These are phyloP conservation scores for Leccinum barrowsii DNA, from an alignment of 768 basidiomycete species.

Conservation along the genomic window DNA sequence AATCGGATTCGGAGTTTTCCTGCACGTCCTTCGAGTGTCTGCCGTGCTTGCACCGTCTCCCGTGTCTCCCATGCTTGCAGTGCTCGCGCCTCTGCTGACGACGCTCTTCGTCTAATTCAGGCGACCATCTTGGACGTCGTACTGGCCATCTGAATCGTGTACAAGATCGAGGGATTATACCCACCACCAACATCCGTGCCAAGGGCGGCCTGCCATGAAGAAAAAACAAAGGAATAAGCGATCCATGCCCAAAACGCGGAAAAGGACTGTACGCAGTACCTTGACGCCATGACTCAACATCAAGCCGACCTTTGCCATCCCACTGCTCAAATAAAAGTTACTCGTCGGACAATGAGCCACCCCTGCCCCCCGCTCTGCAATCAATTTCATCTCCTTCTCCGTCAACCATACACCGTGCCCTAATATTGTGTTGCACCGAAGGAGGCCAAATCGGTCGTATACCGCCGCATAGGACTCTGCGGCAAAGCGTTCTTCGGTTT, in stretches of 20 bases:
- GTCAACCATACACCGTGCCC: slow-evolving; percentile 83
- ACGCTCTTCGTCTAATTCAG: slow-evolving; percentile 15
- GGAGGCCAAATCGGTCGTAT: slow-evolving; percentile 71
- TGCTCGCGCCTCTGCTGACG: background rate
- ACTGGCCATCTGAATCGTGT: slow-evolving; percentile 69
- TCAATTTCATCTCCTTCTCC: slow-evolving; percentile 64
- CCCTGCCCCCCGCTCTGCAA: slow-evolving; percentile 60
- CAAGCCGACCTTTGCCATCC: slow-evolving; percentile 70
- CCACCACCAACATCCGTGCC: slow-evolving; percentile 92
- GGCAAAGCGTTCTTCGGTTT: slow-evolving; percentile 67
- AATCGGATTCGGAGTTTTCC: background rate
- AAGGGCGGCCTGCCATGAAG: slow-evolving; percentile 65
- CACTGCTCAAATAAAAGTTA: slow-evolving; percentile 87
- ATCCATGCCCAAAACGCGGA: background rate
- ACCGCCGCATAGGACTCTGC: slow-evolving; percentile 67
- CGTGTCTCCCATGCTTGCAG: background rate
- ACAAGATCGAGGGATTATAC: slow-evolving; percentile 74
- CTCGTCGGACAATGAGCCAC: slow-evolving; percentile 94
- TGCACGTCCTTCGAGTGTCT: background rate
- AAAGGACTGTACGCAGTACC: slow-evolving; percentile 35
- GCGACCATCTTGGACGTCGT: slow-evolving; percentile 74
- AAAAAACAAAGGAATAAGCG: background rate
- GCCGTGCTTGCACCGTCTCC: background rate
- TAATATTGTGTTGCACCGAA: slow-evolving; percentile 75
- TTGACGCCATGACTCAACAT: slow-evolving; percentile 82